A percentile compares a stretch with the other conserved stretches of the same genome.
Conservation (phyloP, 129 eudicot species). For the Chrysanthemum lavandulifolium region DNA sequence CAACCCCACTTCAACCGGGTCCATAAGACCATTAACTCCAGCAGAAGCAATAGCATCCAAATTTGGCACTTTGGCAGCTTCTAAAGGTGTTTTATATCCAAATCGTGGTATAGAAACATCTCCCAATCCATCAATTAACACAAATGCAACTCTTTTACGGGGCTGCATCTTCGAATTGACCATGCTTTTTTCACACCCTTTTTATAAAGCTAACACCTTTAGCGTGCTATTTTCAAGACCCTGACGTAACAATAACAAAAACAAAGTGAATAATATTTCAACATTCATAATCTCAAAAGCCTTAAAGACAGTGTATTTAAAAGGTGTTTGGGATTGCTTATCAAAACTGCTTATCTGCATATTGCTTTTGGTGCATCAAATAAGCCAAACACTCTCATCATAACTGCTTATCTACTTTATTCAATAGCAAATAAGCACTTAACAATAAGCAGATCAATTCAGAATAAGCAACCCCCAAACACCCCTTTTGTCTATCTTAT, state of each 20-base stretch:
- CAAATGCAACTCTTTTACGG: slow-evolving; percentile 78
- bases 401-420: too few species aligned
- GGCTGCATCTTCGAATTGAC: slow-evolving; percentile 37
- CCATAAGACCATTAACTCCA: slow-evolving; percentile 94
- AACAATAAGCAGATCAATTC: too few species aligned
- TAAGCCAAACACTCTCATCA: too few species aligned
- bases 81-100: slow-evolving; percentile 75
- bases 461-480: too few species aligned
- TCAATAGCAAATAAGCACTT: too few species aligned
- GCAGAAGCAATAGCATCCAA: slow-evolving; percentile 89
- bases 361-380: too few species aligned
- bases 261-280: not conserved
- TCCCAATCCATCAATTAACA: slow-evolving; percentile 91
- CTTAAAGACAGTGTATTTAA: not conserved
- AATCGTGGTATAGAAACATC: slow-evolving; percentile 85
- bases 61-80: slow-evolving; percentile 73
- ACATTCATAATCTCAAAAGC: too few species aligned
- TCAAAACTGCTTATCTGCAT: too few species aligned
- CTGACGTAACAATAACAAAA: slow-evolving; percentile 5
- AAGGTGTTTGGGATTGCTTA: too few species aligned
- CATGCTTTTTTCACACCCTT: slow-evolving; percentile 37
- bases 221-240: slow-evolving; percentile 13
- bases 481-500: too few species aligned
- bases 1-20: slow-evolving; percentile 92
- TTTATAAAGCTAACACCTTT: slow-evolving; percentile 19